Evolutionary conservation across 306 rosid genomes (phyloP).

Genomic region (Fragaria vesca): DNA sequence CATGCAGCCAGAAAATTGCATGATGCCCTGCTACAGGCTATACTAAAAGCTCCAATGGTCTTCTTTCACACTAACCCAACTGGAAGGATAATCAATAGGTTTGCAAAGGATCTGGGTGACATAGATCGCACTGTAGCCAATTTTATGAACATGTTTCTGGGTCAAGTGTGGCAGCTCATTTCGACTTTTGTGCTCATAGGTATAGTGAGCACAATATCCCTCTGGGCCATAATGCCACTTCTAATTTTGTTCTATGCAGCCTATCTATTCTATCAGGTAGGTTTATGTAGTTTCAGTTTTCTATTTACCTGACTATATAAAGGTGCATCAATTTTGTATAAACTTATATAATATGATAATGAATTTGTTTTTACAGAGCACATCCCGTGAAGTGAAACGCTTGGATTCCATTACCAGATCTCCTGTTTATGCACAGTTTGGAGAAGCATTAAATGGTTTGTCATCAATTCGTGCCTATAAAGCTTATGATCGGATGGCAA

Average conservation of each 20-base stretch:
- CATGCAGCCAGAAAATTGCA: slow-evolving; percentile 73
- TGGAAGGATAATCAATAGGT: slow-evolving; percentile 86
- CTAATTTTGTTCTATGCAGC: slow-evolving; percentile 74
- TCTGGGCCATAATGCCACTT: slow-evolving; percentile 91
- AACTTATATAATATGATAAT: neutral
- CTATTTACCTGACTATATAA: neutral
- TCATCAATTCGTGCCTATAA: slow-evolving; percentile 77
- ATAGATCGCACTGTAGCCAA: slow-evolving; percentile 64
- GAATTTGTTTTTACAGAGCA: slow-evolving; percentile 47
- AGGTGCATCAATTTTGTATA: neutral
- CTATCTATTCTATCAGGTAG: slow-evolving; percentile 81
- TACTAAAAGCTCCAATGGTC: slow-evolving; percentile 74
- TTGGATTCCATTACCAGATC: slow-evolving; percentile 84
- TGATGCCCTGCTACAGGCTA: slow-evolving; percentile 50
- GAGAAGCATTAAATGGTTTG: slow-evolving; percentile 85
- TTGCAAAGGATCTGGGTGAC: slow-evolving; percentile 80
- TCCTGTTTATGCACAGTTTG: slow-evolving; percentile 91
- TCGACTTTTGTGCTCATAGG: slow-evolving; percentile 84
- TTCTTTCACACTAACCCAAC: slow-evolving; percentile 92
- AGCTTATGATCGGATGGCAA: slow-evolving; percentile 77
- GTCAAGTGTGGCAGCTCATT: slow-evolving; percentile 80
- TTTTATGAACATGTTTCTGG: slow-evolving; percentile 48
- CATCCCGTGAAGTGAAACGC: slow-evolving; percentile 82
- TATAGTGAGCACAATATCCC: slow-evolving; percentile 75
- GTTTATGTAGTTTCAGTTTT: neutral